Evolutionary conservation across 257 asterid species (phyloP).

Genomic region (Capsicum chinense): DNA sequence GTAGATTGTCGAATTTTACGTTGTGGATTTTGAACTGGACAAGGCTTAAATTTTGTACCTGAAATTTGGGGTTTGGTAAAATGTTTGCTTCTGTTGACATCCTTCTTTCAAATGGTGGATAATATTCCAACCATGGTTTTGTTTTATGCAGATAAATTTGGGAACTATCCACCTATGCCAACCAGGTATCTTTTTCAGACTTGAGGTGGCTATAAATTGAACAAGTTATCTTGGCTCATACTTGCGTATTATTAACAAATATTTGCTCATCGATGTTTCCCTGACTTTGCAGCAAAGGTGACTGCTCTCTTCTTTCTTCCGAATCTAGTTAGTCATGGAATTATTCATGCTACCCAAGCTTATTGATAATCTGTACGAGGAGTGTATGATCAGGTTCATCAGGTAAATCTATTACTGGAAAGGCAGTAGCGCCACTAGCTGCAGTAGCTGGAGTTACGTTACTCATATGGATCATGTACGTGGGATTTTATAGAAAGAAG

Average conservation of each 20-base stretch:
- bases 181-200: conserved; percentile 18
- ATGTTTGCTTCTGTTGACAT: neutral
- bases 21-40: neutral
- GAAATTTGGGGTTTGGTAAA: neutral
- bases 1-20: neutral
- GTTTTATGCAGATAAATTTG: neutral
- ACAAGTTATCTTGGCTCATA: neutral
- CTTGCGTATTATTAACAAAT: neutral
- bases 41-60: neutral
- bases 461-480: conserved; percentile 52
- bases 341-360: conserved; percentile 29
- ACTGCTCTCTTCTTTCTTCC: conserved; percentile 30
- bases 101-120: neutral
- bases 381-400: conserved; percentile 61
- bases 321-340: conserved; percentile 22
- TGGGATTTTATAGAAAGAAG: conserved; percentile 56
- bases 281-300: conserved; percentile 71
- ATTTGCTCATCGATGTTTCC: conserved; percentile 18
- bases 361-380: conserved; percentile 30
- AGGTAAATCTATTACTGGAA: conserved; percentile 71
- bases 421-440: conserved; percentile 42
- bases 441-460: conserved; percentile 49
- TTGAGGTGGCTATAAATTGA: conserved; percentile 10
- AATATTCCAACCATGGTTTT: neutral
- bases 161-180: conserved; percentile 3